These are phyloP conservation scores for Talaromyces albobiverticillius DNA, from an alignment of 2,329 filamentous ascomycete genomes.

Conservation along the genomic window DNA sequence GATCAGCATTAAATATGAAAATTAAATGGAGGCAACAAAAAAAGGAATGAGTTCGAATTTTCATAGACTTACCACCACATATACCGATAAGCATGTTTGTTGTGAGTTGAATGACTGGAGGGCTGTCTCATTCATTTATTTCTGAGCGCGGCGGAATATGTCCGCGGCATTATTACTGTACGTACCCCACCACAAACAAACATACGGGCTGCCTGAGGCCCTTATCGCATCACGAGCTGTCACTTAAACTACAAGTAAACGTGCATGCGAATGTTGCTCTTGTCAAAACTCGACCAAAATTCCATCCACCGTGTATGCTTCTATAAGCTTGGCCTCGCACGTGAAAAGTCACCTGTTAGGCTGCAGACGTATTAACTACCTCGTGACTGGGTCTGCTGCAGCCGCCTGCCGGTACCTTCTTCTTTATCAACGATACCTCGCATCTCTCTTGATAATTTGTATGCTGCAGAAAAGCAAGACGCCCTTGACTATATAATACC, in stretches of 20 bases:
- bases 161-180: too few species aligned
- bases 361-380: neutral
- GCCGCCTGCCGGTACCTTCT: neutral
- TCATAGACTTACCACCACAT: constrained; percentile 44
- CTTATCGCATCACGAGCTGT: neutral
- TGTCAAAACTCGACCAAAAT: too few species aligned
- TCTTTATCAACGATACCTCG: neutral
- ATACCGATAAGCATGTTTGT: constrained; percentile 54
- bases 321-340: neutral
- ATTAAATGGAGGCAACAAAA: neutral
- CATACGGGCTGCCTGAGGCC: neutral
- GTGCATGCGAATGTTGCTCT: too few species aligned
- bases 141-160: neutral
- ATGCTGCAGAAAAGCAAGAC: neutral
- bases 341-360: constrained; percentile 1
- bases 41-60: too few species aligned
- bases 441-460: neutral
- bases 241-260: too few species aligned
- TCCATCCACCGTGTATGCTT: neutral
- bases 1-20: constrained; percentile 14
- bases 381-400: constrained; percentile 10
- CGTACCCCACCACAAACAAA: constrained; percentile 12
- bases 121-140: constrained; percentile 1
- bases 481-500: neutral
- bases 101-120: neutral